Evolutionary conservation across 1,139 yeast species (phyloP).

Genomic region (Debaryomycetaceae sp.): DNA sequence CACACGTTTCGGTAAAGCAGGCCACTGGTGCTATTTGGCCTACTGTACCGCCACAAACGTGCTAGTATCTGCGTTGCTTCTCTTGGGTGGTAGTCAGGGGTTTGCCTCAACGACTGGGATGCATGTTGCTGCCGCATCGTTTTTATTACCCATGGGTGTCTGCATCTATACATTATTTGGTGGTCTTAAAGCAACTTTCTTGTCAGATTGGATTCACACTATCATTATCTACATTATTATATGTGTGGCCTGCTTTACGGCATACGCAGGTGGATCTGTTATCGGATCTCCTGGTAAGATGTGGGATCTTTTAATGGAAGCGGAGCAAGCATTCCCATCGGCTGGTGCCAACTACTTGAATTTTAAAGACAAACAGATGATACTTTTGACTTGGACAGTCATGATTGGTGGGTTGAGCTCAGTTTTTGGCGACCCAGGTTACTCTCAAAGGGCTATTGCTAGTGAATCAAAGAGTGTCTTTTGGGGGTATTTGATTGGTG

Average conservation of each 20-base stretch:
- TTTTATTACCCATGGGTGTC: constrained; percentile 49
- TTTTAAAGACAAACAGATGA: constrained; percentile 4
- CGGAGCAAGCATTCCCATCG: constrained; percentile 21
- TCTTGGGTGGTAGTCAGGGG: constrained; percentile 14
- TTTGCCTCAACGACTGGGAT: constrained; percentile 10
- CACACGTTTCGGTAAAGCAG: constrained; percentile 61
- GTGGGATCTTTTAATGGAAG: constrained; percentile 28
- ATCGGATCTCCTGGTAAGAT: constrained; percentile 34
- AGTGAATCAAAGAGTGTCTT: constrained; percentile 28
- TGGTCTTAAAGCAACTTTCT: constrained; percentile 46
- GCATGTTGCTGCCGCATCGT: constrained; percentile 10
- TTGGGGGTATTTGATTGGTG: constrained; percentile 31
- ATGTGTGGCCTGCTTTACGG: constrained; percentile 5
- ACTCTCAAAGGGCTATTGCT: constrained; percentile 31
- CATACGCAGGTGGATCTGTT: constrained; percentile 20
- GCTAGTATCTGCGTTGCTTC: constrained; percentile 13
- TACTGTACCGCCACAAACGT: constrained; percentile 15
- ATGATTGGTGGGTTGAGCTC: constrained; percentile 28
- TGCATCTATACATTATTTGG: constrained; percentile 50
- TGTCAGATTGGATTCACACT: constrained; percentile 15
- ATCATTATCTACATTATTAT: constrained; percentile 7
- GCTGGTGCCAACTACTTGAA: constrained; percentile 10
- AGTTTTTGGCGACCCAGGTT: constrained; percentile 42
- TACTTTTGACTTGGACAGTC: constrained; percentile 17
- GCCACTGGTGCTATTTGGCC: constrained; percentile 12